Conservation (phyloP, 768 basidiomycete species). For the Steccherinum ochraceum region DNA sequence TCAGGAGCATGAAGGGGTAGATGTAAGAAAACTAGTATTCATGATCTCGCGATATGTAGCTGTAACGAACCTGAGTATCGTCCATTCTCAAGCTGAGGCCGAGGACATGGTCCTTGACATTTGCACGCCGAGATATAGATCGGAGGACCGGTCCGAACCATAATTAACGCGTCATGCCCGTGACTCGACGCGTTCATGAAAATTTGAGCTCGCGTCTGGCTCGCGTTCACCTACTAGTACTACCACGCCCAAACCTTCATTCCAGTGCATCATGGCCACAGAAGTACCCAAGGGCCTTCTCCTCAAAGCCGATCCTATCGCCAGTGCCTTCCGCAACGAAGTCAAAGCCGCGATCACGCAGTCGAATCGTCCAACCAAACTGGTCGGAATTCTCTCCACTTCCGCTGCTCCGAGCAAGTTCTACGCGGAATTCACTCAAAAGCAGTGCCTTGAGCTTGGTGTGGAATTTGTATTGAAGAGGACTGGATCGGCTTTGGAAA, state of each 20-base stretch:
- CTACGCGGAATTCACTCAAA: slow-evolving; percentile 88
- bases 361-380: slow-evolving; percentile 47
- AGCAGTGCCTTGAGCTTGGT: slow-evolving; percentile 84
- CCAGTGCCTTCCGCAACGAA: slow-evolving; percentile 64
- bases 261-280: slow-evolving; percentile 19
- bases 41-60: too few species aligned
- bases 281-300: slow-evolving; percentile 62
- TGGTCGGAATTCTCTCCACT: slow-evolving; percentile 90
- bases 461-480: slow-evolving; percentile 78
- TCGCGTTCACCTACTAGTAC: too few species aligned
- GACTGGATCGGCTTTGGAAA: slow-evolving; percentile 57
- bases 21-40: too few species aligned
- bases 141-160: too few species aligned
- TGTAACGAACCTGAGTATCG: too few species aligned
- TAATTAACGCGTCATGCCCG: too few species aligned
- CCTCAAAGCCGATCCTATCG: slow-evolving; percentile 74
- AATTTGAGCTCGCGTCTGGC: too few species aligned
- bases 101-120: too few species aligned
- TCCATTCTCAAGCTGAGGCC: too few species aligned
- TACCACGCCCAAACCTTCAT: background rate
- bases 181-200: background rate
- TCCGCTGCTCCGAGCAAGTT: slow-evolving; percentile 70
- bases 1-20: too few species aligned
- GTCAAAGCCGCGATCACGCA: slow-evolving; percentile 42
- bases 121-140: too few species aligned